Conservation (phyloP, 768 basidiomycete species). For the Amylocystis lapponica region DNA sequence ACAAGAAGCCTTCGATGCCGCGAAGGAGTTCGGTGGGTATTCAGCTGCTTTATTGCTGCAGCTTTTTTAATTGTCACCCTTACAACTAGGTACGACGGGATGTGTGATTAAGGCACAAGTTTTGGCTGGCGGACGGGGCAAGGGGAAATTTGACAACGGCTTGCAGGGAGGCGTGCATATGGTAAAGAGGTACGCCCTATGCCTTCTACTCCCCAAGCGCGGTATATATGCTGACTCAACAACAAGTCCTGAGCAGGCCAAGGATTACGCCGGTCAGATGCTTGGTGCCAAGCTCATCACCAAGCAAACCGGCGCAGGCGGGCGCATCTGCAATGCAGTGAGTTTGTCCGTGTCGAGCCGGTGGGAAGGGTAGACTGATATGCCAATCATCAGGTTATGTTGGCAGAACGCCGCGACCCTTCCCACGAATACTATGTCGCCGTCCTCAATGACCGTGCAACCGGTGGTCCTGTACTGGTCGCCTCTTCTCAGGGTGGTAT, state of each 20-base stretch:
- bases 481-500: slow-evolving; percentile 94
- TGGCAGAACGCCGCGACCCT: slow-evolving; percentile 91
- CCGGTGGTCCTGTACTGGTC: slow-evolving; percentile 88
- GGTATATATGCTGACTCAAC: too few species aligned
- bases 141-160: slow-evolving; percentile 94
- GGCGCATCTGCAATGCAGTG: slow-evolving; percentile 93
- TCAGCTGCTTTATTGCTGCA: not conserved
- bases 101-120: slow-evolving; percentile 99
- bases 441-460: slow-evolving; percentile 88
- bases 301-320: slow-evolving; percentile 93
- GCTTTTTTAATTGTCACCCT: not conserved
- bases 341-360: slow-evolving; percentile 22
- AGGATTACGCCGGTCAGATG: slow-evolving; percentile 87
- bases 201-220: not conserved
- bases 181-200: slow-evolving; percentile 62
- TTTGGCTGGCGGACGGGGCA: slow-evolving; percentile 96
- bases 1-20: slow-evolving; percentile 85
- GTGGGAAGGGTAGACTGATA: not conserved
- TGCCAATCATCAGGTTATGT: slow-evolving; percentile 72
- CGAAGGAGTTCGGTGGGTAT: slow-evolving; percentile 76
- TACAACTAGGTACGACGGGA: slow-evolving; percentile 52
- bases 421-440: slow-evolving; percentile 98
- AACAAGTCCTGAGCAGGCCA: slow-evolving; percentile 77
- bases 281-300: slow-evolving; percentile 93
- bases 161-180: slow-evolving; percentile 97